Evolutionary conservation across 164 flowering plant genomes (phyloP), one percentile per base, ranked within the genome.

Genomic region (Litsea cubeba): DNA sequence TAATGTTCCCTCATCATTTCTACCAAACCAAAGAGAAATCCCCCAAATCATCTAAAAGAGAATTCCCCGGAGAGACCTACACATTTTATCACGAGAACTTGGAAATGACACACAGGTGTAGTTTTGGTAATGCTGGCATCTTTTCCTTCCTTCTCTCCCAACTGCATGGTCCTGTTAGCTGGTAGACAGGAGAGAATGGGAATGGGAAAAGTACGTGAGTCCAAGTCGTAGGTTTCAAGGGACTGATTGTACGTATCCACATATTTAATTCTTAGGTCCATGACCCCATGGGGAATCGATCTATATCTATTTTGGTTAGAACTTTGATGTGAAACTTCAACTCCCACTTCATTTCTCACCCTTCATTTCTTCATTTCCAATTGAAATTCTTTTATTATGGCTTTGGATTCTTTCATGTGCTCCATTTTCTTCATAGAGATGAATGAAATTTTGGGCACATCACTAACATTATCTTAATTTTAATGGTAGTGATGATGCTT

Each of bases 181-280:
- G n/a, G 20, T 54, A 0, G 66, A 63, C 2, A 24, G 66, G 22
- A 63, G 66, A 22, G n/a, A 63, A 24, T 63, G 66, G 66, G 62
- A 50, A 73, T 49, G 32, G 14, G 50, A 35, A 17, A 73, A 72
- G 28, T 63, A 23, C 15, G 5, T 17, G 50, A 50, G 57, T 64
- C 51, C 51, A 62, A 50, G 40, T 50, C 63, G 70, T 65, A 65
- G 75, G 70, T 73, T 65, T 65, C 25, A 73, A 73, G 24, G 62
- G 49, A 23, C 62, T 25, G 49, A 23, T 50, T 18, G 62, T 65
- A 65, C 75, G 62, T 51, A 24, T 24, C n/a, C 51, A 30, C 7
- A 50, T 65, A 50, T 46, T 65, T 65, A 73, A 65, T 73, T 65
- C 62, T 46, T 11, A 24, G 63, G 26, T n/a, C 50, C 70, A 11